Evolutionary conservation across 2,329 filamentous ascomycete species (phyloP), one percentile per base, ranked within the genome.

Genomic region (Penicillium sp.): DNA sequence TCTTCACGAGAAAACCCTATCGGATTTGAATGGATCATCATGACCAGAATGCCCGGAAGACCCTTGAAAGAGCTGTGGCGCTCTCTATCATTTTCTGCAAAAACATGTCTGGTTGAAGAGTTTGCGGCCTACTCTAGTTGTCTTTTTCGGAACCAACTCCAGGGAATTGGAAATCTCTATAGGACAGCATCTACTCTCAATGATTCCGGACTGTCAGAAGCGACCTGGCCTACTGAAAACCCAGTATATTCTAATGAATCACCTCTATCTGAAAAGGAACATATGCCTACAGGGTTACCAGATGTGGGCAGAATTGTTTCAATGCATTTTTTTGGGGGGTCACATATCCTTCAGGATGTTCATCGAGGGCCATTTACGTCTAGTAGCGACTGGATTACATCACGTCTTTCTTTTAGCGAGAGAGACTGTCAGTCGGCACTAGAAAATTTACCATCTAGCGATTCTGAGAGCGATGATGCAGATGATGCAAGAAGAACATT

Each of bases 11-110:
- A 49, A 4, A 54, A 35, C 30, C 21, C 19, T 1, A 41, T 54
- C 20, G 50, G 43, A 36, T 49, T 54, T 39, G 51, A 49, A 48
- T 48, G 42, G 45, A 48, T 48, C 2, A 4, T 43, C 13, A 45
- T 48, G 45, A 42, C 35, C 4, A 40, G 40, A 42, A 16, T 45
- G 33, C 28, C 45, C 6, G 39, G 42, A 25, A 42, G 21, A n/a
- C 35, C 35, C 8, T 31, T 42, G 9, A 9, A 15, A 10, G 37
- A 52, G 2, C 3, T 27, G 2, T 47, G 34, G 34, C 32, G 15
- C 9, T 45, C 35, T 39, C 23, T 40, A 17, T 25, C 46, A 26
- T 46, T 43, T 18, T 17, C 19, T 37, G 15, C 9, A 21, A 48
- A 48, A 26, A 10, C 2, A 37, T 10, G 23, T 10, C n/a, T 48